Percentiles rank a stretch among this genome's conserved stretches.
phyloP scores from a whole-genome alignment of 2,329 filamentous ascomycete species.

The Rhynchosporium secalis region DNA sequence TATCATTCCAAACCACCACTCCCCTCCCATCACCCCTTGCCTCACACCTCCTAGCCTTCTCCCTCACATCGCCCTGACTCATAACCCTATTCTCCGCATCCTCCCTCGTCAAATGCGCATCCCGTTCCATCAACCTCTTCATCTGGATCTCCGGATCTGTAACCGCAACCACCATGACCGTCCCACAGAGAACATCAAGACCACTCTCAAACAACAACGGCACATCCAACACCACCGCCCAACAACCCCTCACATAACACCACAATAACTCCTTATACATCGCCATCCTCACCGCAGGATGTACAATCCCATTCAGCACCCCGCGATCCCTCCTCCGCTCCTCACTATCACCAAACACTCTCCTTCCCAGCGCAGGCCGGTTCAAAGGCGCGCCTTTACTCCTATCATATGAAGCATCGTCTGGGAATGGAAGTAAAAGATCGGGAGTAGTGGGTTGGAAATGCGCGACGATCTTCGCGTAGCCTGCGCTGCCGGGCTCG shows the following conservation, averaged over 20 bases:
- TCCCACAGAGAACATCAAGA: slow-evolving; percentile 82
- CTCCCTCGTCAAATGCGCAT: slow-evolving; percentile 75
- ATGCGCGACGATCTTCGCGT: slow-evolving; percentile 76
- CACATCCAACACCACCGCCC: slow-evolving; percentile 91
- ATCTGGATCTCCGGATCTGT: slow-evolving; percentile 80
- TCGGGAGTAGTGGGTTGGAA: slow-evolving; percentile 85
- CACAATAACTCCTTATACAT: slow-evolving; percentile 75
- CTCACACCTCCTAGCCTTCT: slow-evolving; percentile 76
- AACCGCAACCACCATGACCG: slow-evolving; percentile 84
- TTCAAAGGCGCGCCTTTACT: slow-evolving; percentile 75
- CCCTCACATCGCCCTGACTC: slow-evolving; percentile 82
- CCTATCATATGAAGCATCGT: slow-evolving; percentile 53
- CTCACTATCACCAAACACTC: slow-evolving; percentile 80
- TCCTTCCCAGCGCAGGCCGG: slow-evolving; percentile 76
- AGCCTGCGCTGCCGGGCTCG: slow-evolving; percentile 84
- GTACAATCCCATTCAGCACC: slow-evolving; percentile 85
- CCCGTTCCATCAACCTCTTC: slow-evolving; percentile 70
- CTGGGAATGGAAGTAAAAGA: slow-evolving; percentile 65
- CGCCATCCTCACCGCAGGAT: slow-evolving; percentile 81
- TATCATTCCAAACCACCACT: slow-evolving; percentile 90
- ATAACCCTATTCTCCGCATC: slow-evolving; percentile 84
- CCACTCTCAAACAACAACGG: slow-evolving; percentile 88
- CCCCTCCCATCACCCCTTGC: slow-evolving; percentile 65
- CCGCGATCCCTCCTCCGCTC: slow-evolving; percentile 70
- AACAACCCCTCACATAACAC: slow-evolving; percentile 72